Conservation (phyloP, 192 early-diverging fungal species). For the Piromyces sp. region DNA sequence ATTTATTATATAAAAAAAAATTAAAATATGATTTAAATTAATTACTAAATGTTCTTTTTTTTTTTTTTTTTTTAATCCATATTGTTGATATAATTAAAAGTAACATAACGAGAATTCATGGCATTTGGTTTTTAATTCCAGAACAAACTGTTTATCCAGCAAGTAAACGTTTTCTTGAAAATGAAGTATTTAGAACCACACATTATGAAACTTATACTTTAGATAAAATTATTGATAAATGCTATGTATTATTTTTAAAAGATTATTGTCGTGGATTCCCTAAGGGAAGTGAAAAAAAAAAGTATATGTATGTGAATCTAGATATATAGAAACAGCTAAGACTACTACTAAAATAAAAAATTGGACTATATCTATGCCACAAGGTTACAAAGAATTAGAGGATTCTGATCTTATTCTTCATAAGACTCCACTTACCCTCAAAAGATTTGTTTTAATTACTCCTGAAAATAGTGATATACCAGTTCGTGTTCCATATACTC, state of each 20-base stretch:
- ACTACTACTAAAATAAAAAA: conserved; percentile 40
- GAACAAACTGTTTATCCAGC: conserved; percentile 45
- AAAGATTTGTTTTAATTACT: background rate
- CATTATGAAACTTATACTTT: conserved; percentile 27
- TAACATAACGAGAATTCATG: background rate
- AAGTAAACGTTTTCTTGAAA: conserved; percentile 32
- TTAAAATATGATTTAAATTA: too few relatives aligned
- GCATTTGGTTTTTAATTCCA: conserved; percentile 41
- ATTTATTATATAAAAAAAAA: too few relatives aligned
- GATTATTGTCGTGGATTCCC: conserved; percentile 39
- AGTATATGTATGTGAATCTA: conserved; percentile 45
- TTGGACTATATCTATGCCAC: conserved; percentile 35
- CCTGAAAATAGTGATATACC: background rate
- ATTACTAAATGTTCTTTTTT: background rate
- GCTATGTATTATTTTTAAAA: conserved; percentile 34
- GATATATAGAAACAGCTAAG: conserved; percentile 39
- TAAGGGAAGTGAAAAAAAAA: conserved; percentile 15
- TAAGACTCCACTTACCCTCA: background rate
- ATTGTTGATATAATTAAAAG: background rate
- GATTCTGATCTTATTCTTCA: background rate
- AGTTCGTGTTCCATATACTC: background rate
- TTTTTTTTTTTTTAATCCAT: too few relatives aligned
- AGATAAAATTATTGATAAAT: conserved; percentile 35
- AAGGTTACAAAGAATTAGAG: background rate
- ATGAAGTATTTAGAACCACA: conserved; percentile 48